phyloP scores from a whole-genome alignment of 1,284 basidiomycete genomes.

The Cystobasidium slooffiae region DNA sequence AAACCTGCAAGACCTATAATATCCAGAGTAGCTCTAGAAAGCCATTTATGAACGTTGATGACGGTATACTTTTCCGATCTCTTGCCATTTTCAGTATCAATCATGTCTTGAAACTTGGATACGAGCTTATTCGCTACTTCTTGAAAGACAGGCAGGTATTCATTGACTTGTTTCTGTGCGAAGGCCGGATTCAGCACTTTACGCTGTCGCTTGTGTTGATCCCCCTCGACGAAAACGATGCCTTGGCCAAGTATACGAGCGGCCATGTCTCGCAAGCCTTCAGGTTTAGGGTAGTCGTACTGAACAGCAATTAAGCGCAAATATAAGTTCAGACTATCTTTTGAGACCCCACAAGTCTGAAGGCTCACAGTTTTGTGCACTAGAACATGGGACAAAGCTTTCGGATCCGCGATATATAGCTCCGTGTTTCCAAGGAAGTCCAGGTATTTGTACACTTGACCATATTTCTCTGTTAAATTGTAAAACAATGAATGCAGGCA shows the following conservation, averaged over 20 bases:
- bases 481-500: not conserved
- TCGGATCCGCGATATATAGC: constrained; percentile 68
- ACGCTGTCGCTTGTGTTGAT: constrained; percentile 20
- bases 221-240: constrained; percentile 57
- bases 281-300: constrained; percentile 70
- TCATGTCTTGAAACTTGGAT: not conserved
- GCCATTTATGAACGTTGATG: constrained; percentile 48
- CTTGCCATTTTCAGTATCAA: constrained; percentile 17
- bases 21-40: constrained; percentile 44
- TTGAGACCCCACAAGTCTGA: too few species aligned
- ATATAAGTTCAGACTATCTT: too few species aligned
- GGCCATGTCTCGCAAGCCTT: constrained; percentile 65
- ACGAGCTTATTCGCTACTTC: constrained; percentile 65
- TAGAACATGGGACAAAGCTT: constrained; percentile 66
- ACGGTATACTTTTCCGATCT: constrained; percentile 41
- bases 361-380: constrained; percentile 58
- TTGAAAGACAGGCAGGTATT: constrained; percentile 65
- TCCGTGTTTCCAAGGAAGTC: constrained; percentile 57
- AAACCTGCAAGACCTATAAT: constrained; percentile 44
- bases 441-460: constrained; percentile 17
- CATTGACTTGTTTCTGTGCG: constrained; percentile 28
- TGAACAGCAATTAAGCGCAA: not conserved
- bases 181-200: constrained; percentile 23
- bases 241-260: constrained; percentile 54
- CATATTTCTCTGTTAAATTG: constrained; percentile 28